Evolutionary conservation across 2,329 filamentous ascomycete species (phyloP), one percentile per base, ranked within the genome.

Genomic region (Monilinia aucupariae): DNA sequence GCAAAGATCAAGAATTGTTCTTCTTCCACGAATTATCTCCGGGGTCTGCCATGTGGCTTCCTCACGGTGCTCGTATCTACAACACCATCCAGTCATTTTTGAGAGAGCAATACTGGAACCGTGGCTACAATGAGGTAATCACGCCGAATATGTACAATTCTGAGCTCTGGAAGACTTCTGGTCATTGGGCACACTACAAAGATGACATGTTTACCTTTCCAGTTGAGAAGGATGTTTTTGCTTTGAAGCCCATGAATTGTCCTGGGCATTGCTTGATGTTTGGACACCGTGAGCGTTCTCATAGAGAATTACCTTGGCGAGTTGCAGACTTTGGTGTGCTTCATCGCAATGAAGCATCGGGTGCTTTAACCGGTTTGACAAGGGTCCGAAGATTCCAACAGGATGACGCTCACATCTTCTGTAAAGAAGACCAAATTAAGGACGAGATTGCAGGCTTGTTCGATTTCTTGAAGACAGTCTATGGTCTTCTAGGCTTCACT

Each of bases 231-330:
- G 88, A 89, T 67, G 81, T 86, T 68, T 92, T 88, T 80, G 92
- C 87, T 20, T 79, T 97, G 59, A 97, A 97, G 79, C 93, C 93
- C 34, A 97, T 97, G 94, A 97, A 97, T 79, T 99, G 94, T 78
- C 94, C 94, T 4, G 92, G 92, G 34, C 93, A 97, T 77, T 96
- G 90, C 76, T 79, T 94, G 68, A 88, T 97, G 72, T 96, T 96
- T 76, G 85, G 83, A 56, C 88, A 93, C 76, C 85, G 89, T 61
- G 89, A 91, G 73, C 85, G 91, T 71, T 94, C 89, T 76, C 96
- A 97, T 77, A 83, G 89, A 71, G 92, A 97, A 71, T 80, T 99
- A 64, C 94, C 94, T 34, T 88, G 96, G 78, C 85, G 94, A 72
- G 89, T 96, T 78, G 93, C 94, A 59, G 94, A 99, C 75, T 97